Evolutionary conservation across 169 alveolate genomes (phyloP).

Genomic region (Perkinsus olseni): DNA sequence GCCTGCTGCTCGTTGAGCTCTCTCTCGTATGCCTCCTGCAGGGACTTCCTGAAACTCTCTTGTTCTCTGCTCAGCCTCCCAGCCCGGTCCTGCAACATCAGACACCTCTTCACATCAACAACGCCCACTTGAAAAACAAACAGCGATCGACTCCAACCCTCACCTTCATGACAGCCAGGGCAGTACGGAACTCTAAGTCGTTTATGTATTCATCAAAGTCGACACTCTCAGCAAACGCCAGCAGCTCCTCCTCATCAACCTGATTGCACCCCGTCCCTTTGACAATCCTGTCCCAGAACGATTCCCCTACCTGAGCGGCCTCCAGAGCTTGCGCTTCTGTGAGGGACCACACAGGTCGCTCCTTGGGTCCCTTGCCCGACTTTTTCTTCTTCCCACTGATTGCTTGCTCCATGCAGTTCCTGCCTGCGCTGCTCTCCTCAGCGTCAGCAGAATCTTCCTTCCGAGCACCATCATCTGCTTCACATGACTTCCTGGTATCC

Average conservation of each 20-base stretch:
- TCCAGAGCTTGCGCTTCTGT: neutral
- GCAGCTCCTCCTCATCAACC: neutral
- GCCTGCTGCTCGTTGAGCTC: neutral
- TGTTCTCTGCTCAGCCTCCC: neutral
- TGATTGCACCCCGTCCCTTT: neutral
- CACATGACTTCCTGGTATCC: no score
- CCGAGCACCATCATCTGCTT: neutral
- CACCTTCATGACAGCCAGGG: constrained; percentile 3
- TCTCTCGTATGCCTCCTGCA: neutral
- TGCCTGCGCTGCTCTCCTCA: neutral
- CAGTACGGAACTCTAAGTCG: constrained; percentile 13
- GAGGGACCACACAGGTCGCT: neutral
- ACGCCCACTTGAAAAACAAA: no score
- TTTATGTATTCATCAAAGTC: constrained; percentile 5
- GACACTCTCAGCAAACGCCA: neutral
- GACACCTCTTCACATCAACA: neutral
- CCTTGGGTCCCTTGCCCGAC: neutral
- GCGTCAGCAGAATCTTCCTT: neutral
- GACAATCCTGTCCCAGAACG: neutral
- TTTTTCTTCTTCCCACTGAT: neutral
- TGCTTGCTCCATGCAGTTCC: neutral
- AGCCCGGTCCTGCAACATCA: neutral
- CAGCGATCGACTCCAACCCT: neutral
- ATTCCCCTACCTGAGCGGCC: neutral
- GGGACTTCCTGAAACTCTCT: neutral